Base-by-base conservation (phyloP, 352 stramenopile genomes). In the Phytopythium litorale region DNA sequence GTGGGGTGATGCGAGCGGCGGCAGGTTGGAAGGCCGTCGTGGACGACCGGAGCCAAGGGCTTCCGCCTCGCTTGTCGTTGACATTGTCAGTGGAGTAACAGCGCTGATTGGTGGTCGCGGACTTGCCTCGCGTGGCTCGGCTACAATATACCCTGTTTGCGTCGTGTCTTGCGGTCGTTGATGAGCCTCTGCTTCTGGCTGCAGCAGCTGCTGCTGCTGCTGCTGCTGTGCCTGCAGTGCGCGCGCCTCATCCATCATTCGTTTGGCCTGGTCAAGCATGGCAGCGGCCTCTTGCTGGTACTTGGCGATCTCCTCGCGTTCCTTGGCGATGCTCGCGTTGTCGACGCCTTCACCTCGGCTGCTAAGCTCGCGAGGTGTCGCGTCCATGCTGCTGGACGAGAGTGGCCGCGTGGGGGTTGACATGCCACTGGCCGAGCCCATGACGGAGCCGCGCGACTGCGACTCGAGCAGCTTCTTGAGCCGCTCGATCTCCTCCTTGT, bases 401-500 rank as follows among this genome's bases (percentile, higher is more conserved):
- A 70, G 40, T 12, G 58, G 66, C 18, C 72, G 62, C 19, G 64
- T 74, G 13, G 70, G 71, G 21, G 73, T 87, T 4, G 67, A 70
- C 50, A 84, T 72, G 15, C 79, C 77, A 25, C 77, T 86, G 0
- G 69, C 66, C 15, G 61, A 72, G 15, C 65, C 73, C 15, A 75
- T 42, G 0, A 21, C 66, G 7, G 60, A 71, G 4, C 73, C 79
- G 13, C 73, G 65, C 16, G 84, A 86, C 64, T 91, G 79, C 1
- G 64, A 74, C 55, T 92, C 84, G 16, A 96, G 78, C 65, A 96
- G 72, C 67, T 95, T 88, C 55, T 89, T 79, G 23, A 98, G 79
- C 13, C 80, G 78, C 58, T 95, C 78, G 70, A 99, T 99, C 67
- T 99, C 92, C 23, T 99, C 92, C 71, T 98, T 93, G 65, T 98